Evolutionary conservation across 768 basidiomycete genomes (phyloP), one percentile per base, ranked within the genome.

Genomic region (Mycena polygramma): DNA sequence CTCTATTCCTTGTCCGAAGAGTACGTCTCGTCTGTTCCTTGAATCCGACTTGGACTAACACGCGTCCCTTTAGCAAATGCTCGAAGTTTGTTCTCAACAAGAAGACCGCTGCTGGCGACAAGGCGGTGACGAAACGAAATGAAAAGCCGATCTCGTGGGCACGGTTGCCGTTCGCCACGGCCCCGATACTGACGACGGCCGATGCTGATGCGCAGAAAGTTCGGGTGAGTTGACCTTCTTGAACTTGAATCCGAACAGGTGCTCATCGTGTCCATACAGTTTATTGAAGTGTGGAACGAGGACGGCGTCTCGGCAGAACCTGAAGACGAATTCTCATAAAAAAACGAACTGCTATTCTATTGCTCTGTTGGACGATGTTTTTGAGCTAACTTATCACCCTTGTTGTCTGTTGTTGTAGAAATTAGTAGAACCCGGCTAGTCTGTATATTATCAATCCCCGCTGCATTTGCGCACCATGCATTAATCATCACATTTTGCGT

Each of bases 1-100:
- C 76, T 95, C 17, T 99, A 98, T 77, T 90, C 91, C 2, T 79
- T 99, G 46, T 92, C 94, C 2, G 97, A 99, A 83, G 96, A 98
- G 97, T 97, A 77, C 68, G 93, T 85, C 60, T 71, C 24, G 24
- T 39, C 48, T 45, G 39, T 65, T 49, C 60, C 57, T 39, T 63
- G 17, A 36, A 62, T 48, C 51, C 11, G 48, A 58, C 17, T 39
- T 26, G 71, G 51, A 73, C 63, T 37, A 41, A 41, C 41, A 41
- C 15, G 41, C 10, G 63, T 53, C 4, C 10, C 1, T 15, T 57
- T 66, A 98, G 96, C 52, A 99, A 98, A 93, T 96, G 96, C 73
- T 85, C 87, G 54, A 98, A 96, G 80, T 98, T 94, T 77, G 87
- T 91, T 6, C 80, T 91, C 7, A 93, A 93, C 22, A 99, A 98